Evolutionary conservation across 768 basidiomycete genomes (phyloP), one percentile per base, ranked within the genome.

Genomic region (Phylloporus sp.): DNA sequence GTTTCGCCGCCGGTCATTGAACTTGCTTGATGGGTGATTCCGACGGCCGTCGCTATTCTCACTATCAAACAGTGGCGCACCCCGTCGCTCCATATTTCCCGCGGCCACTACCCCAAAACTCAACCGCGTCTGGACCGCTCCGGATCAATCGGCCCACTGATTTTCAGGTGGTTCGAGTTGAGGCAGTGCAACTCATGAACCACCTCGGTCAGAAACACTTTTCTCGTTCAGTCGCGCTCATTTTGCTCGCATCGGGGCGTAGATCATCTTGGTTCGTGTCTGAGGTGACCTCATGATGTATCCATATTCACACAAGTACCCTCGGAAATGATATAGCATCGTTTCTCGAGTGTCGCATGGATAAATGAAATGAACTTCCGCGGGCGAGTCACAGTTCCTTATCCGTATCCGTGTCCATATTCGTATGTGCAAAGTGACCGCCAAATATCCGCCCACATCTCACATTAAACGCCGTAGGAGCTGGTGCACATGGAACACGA

Each of bases 271-370:
- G 28, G 43, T 22, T 44, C 28, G 43, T 12, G 18, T 44, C 43
- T 31, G 42, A 44, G 43, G 26, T 44, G 28, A 12, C 36, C 32
- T 20, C n/a, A n/a, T n/a, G n/a, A 38, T 38, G 36, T 11, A 22
- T 20, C 36, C 36, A 38, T 38, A 20, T 18, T 8, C 35, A 36
- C n/a, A 0, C 15, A 32, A 11, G 31, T 34, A 9, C 36, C 27
- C 49, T 65, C 57, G 58, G 60, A 62, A 53, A 55, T 65, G 28
- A 43, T n/a, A 31, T 13, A 31, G 32, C 32, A 18, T 26, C n/a
- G n/a, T n/a, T 36, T 36, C 39, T 24, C 38, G 20, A 31, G 26
- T 18, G 43, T 48, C 47, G 52, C 34, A 62, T 49, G 26, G 6
- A 38, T 13, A 9, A n/a, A 50, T 39, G 39, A 34, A 45, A 28